A percentile compares a stretch with the other conserved stretches of the same genome.
Conservation (phyloP, 306 rosid genomes). For the Malus asiatica region DNA sequence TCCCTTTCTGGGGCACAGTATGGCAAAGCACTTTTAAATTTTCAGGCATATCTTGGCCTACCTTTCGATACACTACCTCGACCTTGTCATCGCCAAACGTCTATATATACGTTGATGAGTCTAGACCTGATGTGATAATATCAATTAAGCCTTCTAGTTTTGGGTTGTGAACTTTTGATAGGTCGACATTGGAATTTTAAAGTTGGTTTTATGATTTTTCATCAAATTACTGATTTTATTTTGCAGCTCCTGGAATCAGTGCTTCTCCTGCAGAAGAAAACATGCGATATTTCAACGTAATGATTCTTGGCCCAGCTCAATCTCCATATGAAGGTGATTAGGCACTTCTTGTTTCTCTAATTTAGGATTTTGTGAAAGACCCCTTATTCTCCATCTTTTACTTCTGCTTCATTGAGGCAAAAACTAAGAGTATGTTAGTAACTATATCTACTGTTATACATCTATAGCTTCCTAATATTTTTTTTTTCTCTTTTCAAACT, state of each 20-base stretch:
- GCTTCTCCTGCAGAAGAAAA: slow-evolving; percentile 96
- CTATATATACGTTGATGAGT: neutral
- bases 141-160: neutral
- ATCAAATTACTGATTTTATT: neutral
- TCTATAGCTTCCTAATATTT: neutral
- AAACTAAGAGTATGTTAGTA: neutral
- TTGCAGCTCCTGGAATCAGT: slow-evolving; percentile 92
- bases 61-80: neutral
- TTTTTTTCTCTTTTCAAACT: neutral
- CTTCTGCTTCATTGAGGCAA: neutral
- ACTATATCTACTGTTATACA: neutral
- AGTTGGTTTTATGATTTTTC: neutral
- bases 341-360: neutral
- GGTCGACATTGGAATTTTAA: neutral
- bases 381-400: neutral
- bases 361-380: neutral
- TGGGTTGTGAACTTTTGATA: neutral
- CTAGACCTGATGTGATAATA: neutral
- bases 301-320: slow-evolving; percentile 97
- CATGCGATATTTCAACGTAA: slow-evolving; percentile 94
- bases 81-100: neutral
- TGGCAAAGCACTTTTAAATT: neutral
- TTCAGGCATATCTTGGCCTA: neutral
- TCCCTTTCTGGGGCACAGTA: neutral
- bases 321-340: slow-evolving; percentile 88